Evolutionary conservation across 306 rosid genomes (phyloP).

Genomic region (Sicyos edulis): DNA sequence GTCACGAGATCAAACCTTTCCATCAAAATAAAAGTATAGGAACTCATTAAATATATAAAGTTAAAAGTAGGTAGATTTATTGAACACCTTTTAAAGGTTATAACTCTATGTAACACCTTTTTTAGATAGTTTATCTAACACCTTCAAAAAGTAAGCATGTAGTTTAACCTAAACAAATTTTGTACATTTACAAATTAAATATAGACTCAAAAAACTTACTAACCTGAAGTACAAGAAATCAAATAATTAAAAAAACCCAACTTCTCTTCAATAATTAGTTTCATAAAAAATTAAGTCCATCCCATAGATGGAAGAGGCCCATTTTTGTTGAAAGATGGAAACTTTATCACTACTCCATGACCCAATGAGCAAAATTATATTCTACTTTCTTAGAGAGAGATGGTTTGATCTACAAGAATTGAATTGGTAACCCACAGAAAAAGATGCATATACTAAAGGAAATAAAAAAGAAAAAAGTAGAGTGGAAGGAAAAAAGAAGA

Average conservation of each 20-base stretch:
- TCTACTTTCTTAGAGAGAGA: not conserved
- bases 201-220: not conserved
- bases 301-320: not conserved
- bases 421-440: not conserved
- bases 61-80: too few relatives aligned
- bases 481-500: not conserved
- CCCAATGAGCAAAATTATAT: not conserved
- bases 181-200: not conserved
- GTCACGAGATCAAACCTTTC: too few relatives aligned
- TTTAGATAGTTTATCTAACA: too few relatives aligned
- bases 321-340: not conserved
- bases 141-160: too few relatives aligned
- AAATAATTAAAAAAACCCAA: not conserved
- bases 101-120: too few relatives aligned
- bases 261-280: not conserved
- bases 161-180: not conserved
- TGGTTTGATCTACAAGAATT: not conserved
- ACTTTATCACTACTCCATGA: not conserved
- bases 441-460: not conserved
- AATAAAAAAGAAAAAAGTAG: not conserved
- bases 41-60: too few relatives aligned
- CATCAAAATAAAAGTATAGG: too few relatives aligned
- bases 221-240: not conserved
- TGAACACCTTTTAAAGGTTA: too few relatives aligned
- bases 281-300: not conserved